Base-by-base conservation (phyloP, 2,329 filamentous ascomycete species). In the Alternaria postmessia region DNA sequence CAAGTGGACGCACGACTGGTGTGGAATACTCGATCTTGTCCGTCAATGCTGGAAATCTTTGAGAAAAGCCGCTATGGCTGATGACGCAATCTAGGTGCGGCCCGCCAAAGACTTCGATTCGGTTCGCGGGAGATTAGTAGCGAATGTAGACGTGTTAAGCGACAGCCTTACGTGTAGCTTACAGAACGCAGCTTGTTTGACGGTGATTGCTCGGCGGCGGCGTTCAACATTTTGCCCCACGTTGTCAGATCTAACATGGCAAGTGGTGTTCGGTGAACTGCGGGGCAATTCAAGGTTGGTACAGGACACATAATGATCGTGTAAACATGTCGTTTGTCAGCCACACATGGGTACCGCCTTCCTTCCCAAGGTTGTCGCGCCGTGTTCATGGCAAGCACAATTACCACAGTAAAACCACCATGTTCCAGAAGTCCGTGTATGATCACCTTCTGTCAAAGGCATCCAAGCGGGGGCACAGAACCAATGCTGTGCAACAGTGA, bases 1-100 rank as follows among this genome's bases (percentile, higher is more conserved):
- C 57, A 73, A 79, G 81, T 61, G 52, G 59, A 28, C 46, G 24
- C n/a, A 36, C 51, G 22, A 24, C 38, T 38, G 41, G 57, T 46
- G 61, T 39, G 26, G 36, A 44, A 36, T 34, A 14, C 30, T 32
- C 11, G 42, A 38, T 11, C 52, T 47, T 41, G 32, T 36, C 41
- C 16, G n/a, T 24, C 8, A 36, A 49, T 32, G 20, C n/a, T 38
- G 32, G 32, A 14, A 5, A 14, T 34, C 12, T 12, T 24, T 14
- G 52, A 47, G 41, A 54, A 47, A 59, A 49, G 43, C 38, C 30
- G 44, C 22, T 48, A 49, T 42, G 18, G 20, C 24, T 26, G 38
- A 54, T 59, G 56, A 59, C 43, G 56, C 51, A 55, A 49, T 54
- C 56, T 26, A 55, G 38, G 39, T 43, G 28, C 36, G 20, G 32